Base-by-base conservation (phyloP, 371 early-diverging fungal genomes). In the Mucor velutinosus region DNA sequence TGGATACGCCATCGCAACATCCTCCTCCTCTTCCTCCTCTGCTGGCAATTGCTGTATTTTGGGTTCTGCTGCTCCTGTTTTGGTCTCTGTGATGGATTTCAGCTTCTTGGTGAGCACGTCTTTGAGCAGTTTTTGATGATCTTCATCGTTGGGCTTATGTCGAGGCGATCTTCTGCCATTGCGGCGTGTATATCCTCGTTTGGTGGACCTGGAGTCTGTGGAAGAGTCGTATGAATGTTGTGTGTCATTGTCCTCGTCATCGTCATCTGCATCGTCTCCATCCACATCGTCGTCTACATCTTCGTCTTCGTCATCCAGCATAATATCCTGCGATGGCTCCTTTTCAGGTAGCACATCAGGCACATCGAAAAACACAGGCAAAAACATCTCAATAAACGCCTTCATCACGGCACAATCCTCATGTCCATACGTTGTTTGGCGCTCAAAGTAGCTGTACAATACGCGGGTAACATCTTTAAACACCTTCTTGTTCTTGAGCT, bases 331-430 rank as follows among this genome's bases (percentile, higher is more conserved):
- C 30, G 56, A 30, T 8, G 15, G 23, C 32, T 65, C 60, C 19
- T 51, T 27, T 29, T 51, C 30, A n/a, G 67, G 67, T 12, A 55
- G 35, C 5, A 71, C 71, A 60, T 71, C 67, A 35, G 67, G 62
- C 1, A 66, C 67, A 51, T 89, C 90, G 73, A 95, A 93, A 68
- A 96, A 87, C 6, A 86, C 78, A 15, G 87, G 85, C 39, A 95
- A 84, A 76, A 97, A 91, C 55, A 82, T 83, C 32, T 84, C 87
- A 65, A 95, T 78, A 62, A 97, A 92, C 25, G 85, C 81, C 47
- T 86, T 86, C 75, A 96, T 88, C 51, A 84, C 76, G n/a, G 90
- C 89, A 65, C 92, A 87, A 67, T 93, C 93, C 3, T 76, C 78
- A 47, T 56, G 62, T 17, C 79, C 82, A 49, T 87, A 83, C 55